These are phyloP conservation scores for Aspergillus felis DNA, from an alignment of 2,329 filamentous ascomycete species.

Conservation along the genomic window DNA sequence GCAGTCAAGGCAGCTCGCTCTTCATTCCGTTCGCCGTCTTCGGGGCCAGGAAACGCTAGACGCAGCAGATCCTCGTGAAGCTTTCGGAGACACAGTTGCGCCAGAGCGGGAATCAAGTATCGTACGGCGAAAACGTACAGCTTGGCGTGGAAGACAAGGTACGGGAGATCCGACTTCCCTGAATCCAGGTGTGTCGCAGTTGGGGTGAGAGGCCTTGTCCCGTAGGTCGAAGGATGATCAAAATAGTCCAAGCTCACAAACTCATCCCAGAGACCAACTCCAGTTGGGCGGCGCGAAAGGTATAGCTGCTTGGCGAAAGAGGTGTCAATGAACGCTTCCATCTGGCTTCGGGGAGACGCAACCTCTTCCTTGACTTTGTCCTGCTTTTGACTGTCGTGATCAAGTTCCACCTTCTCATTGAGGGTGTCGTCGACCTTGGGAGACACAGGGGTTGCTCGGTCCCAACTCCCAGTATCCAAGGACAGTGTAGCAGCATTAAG, in stretches of 20 bases:
- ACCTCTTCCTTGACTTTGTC: neutral
- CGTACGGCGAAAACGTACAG: conserved; percentile 42
- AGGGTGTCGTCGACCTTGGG: neutral
- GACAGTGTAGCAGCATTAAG: neutral
- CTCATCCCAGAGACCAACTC: conserved; percentile 37
- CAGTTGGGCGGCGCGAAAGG: conserved; percentile 25
- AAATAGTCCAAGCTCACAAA: conserved; percentile 35
- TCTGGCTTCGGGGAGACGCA: conserved; percentile 1
- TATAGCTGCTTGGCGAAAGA: conserved; percentile 35
- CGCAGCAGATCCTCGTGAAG: conserved; percentile 35
- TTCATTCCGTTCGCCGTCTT: conserved; percentile 14
- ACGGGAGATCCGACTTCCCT: conserved; percentile 26
- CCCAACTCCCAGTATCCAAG: conserved; percentile 10
- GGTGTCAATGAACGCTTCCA: conserved; percentile 29
- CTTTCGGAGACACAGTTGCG: conserved; percentile 39
- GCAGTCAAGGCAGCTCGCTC: conserved; percentile 21
- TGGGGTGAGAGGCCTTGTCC: conserved; percentile 7
- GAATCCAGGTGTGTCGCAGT: conserved; percentile 9
- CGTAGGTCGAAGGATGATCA: conserved; percentile 18
- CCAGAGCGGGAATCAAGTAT: conserved; percentile 38
- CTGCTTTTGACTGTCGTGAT: neutral
- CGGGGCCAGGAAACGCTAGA: conserved; percentile 23
- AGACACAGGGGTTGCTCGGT: conserved; percentile 7
- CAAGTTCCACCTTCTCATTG: neutral
- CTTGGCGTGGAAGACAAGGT: conserved; percentile 43